These are phyloP conservation scores for Globisporangium carolinianum DNA, from an alignment of 352 stramenopile species.

Conservation along the genomic window DNA sequence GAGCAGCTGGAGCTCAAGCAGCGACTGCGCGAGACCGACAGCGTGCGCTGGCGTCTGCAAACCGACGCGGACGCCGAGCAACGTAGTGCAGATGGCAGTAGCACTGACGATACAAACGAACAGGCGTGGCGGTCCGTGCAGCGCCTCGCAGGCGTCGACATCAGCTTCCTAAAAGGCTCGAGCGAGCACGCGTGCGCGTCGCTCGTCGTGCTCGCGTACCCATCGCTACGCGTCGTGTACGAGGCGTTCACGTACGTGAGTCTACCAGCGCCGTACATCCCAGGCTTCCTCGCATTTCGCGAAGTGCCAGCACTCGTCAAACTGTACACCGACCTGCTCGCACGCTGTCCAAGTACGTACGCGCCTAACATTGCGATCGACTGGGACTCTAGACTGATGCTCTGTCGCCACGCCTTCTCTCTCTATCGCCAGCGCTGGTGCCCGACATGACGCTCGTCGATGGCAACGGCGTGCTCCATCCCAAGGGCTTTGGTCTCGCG, in stretches of 20 bases:
- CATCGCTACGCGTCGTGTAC: conserved; percentile 57
- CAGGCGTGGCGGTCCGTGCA: conserved; percentile 12
- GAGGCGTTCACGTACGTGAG: conserved; percentile 82
- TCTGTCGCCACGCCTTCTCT: no score
- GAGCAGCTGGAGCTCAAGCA: conserved; percentile 59
- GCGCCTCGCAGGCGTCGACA: conserved; percentile 70
- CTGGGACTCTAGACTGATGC: no score
- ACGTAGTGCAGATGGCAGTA: no score
- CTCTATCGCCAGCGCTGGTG: conserved; percentile 30
- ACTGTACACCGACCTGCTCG: conserved; percentile 51
- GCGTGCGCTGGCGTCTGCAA: conserved; percentile 31
- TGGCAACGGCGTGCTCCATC: conserved; percentile 86
- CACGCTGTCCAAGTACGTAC: conserved; percentile 38
- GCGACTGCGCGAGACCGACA: conserved; percentile 35
- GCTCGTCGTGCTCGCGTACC: conserved; percentile 70
- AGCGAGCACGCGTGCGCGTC: conserved; percentile 76
- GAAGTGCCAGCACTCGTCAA: conserved; percentile 68
- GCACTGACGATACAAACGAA: background rate
- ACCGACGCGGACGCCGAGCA: background rate
- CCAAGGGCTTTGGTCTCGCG: conserved; percentile 87
- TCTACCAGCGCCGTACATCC: conserved; percentile 73
- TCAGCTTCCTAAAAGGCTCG: conserved; percentile 78
- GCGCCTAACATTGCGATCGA: background rate
- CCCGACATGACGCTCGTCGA: conserved; percentile 91
- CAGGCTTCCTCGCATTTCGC: conserved; percentile 76